phyloP scores from a whole-genome alignment of 1,284 basidiomycete genomes.

The Athelia sp. region DNA sequence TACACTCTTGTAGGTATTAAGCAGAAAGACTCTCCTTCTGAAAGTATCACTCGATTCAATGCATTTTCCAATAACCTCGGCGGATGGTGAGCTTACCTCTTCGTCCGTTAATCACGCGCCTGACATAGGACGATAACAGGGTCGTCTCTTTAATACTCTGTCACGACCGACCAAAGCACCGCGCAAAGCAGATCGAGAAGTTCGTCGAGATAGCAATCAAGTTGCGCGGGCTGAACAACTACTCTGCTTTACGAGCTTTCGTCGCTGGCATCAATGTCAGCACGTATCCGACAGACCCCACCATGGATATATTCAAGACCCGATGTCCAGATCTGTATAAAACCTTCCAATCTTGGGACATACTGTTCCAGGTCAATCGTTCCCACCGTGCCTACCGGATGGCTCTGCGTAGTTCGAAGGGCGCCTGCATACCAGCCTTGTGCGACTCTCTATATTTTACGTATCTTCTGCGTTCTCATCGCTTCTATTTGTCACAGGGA shows the following conservation, averaged over 20 bases:
- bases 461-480: not conserved
- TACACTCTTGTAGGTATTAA: conserved; percentile 65
- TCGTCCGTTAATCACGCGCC: not conserved
- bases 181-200: conserved; percentile 72
- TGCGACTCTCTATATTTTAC: conserved; percentile 40
- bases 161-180: conserved; percentile 61
- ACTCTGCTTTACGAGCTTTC: conserved; percentile 75
- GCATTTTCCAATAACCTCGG: conserved; percentile 70
- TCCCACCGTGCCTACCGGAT: conserved; percentile 77
- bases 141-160: conserved; percentile 75
- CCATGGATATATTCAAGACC: conserved; percentile 61
- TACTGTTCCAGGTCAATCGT: conserved; percentile 65
- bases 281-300: conserved; percentile 63
- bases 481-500: conserved; percentile 44
- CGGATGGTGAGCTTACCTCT: conserved; percentile 50
- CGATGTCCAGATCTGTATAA: conserved; percentile 63
- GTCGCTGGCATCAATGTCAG: conserved; percentile 80
- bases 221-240: conserved; percentile 69
- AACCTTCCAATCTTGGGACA: conserved; percentile 70
- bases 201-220: conserved; percentile 71
- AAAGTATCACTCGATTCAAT: conserved; percentile 67
- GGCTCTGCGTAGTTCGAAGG: conserved; percentile 74
- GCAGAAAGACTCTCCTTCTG: conserved; percentile 49
- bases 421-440: conserved; percentile 78
- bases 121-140: conserved; percentile 34